Conservation (phyloP, 2,329 filamentous ascomycete genomes). For the Beauveria brongniartii region DNA sequence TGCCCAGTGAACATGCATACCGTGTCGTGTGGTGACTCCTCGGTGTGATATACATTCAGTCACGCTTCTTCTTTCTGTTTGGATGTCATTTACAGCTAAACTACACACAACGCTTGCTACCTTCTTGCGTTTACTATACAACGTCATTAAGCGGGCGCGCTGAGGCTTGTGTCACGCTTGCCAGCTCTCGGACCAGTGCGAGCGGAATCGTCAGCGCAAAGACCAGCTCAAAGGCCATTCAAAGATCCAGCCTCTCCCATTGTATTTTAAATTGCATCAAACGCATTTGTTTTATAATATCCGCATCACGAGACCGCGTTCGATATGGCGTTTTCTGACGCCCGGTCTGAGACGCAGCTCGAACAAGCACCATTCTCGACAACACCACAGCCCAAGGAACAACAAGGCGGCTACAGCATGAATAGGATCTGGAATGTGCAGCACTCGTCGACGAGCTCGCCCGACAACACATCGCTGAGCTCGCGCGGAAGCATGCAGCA, state of each 20-base stretch:
- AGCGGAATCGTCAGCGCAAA: constrained; percentile 2
- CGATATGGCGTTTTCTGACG: not conserved
- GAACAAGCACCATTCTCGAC: not conserved
- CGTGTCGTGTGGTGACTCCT: not conserved
- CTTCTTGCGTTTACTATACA: not conserved
- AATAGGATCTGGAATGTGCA: not conserved
- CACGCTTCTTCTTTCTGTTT: not conserved
- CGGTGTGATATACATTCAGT: not conserved
- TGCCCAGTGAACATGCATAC: constrained; percentile 2
- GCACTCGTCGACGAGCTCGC: not conserved
- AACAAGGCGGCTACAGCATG: not conserved
- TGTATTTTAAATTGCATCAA: constrained; percentile 5
- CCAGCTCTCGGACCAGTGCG: constrained; percentile 8
- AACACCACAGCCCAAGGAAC: not conserved
- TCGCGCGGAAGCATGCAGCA: not conserved
- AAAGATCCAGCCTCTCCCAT: not conserved
- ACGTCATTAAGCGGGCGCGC: constrained; percentile 1
- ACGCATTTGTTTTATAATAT: not conserved
- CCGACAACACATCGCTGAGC: constrained; percentile 3
- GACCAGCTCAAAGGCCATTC: constrained; percentile 4
- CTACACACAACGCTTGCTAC: not conserved
- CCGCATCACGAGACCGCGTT: not conserved
- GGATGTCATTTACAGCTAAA: not conserved
- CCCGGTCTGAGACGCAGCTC: not conserved
- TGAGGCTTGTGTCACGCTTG: constrained; percentile 8